Conservation (phyloP, 495 filamentous ascomycete species). For the Aspergillus incahuasiensis region DNA sequence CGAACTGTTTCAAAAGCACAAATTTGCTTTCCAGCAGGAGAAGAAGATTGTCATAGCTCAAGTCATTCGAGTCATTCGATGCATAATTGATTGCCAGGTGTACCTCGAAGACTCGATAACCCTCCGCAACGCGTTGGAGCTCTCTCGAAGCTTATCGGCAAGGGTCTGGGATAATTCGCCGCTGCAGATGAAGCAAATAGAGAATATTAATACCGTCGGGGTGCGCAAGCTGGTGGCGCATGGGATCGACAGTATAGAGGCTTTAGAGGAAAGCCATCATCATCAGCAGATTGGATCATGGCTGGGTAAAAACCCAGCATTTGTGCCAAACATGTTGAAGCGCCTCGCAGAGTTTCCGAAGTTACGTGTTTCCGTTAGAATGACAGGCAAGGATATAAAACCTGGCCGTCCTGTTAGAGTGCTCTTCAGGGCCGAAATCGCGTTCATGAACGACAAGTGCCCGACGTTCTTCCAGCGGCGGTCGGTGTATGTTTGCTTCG, state of each 20-base stretch:
- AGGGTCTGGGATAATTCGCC: constrained; percentile 84
- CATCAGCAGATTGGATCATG: constrained; percentile 69
- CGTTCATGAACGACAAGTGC: constrained; percentile 65
- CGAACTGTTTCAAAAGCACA: constrained; percentile 57
- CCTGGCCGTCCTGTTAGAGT: constrained; percentile 46
- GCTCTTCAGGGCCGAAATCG: constrained; percentile 62
- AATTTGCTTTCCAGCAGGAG: constrained; percentile 62
- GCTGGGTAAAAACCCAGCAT: constrained; percentile 77
- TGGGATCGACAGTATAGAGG: constrained; percentile 66
- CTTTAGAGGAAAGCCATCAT: constrained; percentile 62
- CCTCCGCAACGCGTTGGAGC: constrained; percentile 67
- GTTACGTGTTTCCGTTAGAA: constrained; percentile 54
- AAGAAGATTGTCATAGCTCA: constrained; percentile 67
- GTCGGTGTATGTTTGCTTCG: constrained; percentile 63
- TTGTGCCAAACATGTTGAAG: constrained; percentile 64
- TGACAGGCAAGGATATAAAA: constrained; percentile 43
- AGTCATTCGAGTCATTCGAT: constrained; percentile 70
- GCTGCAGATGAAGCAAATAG: constrained; percentile 81
- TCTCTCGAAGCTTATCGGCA: constrained; percentile 72
- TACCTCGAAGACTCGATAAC: constrained; percentile 61
- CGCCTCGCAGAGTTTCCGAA: constrained; percentile 69
- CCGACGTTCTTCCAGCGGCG: constrained; percentile 57
- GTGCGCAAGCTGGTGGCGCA: constrained; percentile 72
- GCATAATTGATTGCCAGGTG: constrained; percentile 80
- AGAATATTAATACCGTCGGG: constrained; percentile 70